phyloP scores from a whole-genome alignment of 257 asterid genomes.

The Eustoma russellianum region DNA sequence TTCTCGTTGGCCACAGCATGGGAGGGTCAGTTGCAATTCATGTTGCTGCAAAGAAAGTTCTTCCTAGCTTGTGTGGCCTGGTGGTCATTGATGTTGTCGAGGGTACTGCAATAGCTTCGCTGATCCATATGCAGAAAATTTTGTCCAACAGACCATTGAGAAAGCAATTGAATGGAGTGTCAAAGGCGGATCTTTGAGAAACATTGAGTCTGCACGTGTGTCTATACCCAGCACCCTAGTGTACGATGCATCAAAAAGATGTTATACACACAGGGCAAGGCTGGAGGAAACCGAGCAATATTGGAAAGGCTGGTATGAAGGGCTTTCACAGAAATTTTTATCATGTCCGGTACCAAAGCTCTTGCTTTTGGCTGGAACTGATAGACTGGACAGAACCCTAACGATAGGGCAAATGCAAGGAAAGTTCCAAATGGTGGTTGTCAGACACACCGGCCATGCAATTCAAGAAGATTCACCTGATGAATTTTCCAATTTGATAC shows the following conservation, averaged over 20 bases:
- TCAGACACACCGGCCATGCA: slow-evolving; percentile 93
- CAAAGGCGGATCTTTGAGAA: slow-evolving; percentile 84
- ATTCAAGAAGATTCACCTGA: slow-evolving; percentile 98
- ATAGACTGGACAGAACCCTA: slow-evolving; percentile 95
- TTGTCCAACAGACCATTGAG: slow-evolving; percentile 66
- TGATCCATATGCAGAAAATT: slow-evolving; percentile 90
- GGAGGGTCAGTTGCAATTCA: slow-evolving; percentile 93
- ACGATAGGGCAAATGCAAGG: slow-evolving; percentile 99
- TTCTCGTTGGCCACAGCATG: slow-evolving; percentile 96
- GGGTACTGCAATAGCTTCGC: slow-evolving; percentile 96
- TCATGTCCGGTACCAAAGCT: slow-evolving; percentile 82
- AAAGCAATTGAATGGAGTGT: slow-evolving; percentile 99
- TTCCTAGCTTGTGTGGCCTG: slow-evolving; percentile 74
- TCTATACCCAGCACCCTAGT: slow-evolving; percentile 81
- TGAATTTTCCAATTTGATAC: slow-evolving; percentile 62
- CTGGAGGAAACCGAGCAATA: slow-evolving; percentile 87
- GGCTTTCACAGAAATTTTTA: slow-evolving; percentile 84
- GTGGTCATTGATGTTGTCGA: slow-evolving; percentile 97
- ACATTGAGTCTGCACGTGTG: slow-evolving; percentile 79
- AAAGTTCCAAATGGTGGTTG: slow-evolving; percentile 92
- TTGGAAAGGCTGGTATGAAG: slow-evolving; percentile 99
- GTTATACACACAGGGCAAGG: slow-evolving; percentile 78
- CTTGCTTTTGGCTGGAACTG: slow-evolving; percentile 96
- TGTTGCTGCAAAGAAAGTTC: slow-evolving; percentile 74
- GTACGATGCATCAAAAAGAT: slow-evolving; percentile 70